phyloP scores from a whole-genome alignment of 2,329 filamentous ascomycete species.

The Nothopassalora personata region DNA sequence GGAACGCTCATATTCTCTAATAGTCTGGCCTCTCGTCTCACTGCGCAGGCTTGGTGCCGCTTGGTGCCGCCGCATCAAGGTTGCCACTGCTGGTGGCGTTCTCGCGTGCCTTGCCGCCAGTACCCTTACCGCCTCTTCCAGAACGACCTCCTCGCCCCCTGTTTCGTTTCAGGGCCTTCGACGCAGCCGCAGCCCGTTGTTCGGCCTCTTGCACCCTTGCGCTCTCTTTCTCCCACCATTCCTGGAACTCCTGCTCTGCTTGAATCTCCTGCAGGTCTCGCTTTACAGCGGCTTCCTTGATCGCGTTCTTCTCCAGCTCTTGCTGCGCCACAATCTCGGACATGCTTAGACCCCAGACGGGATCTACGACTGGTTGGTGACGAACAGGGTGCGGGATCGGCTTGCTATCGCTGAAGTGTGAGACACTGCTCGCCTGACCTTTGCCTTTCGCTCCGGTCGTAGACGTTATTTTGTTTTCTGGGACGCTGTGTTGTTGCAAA shows the following conservation, averaged over 20 bases:
- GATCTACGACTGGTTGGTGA: conserved; percentile 57
- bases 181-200: conserved; percentile 13
- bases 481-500: conserved; percentile 22
- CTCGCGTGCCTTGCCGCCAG: conserved; percentile 2
- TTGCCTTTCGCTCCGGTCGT: neutral
- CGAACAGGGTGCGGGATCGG: conserved; percentile 43
- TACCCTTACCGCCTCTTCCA: conserved; percentile 12
- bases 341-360: conserved; percentile 66
- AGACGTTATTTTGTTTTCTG: conserved; percentile 7
- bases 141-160: conserved; percentile 16
- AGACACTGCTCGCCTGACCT: conserved; percentile 3
- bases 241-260: conserved; percentile 91
- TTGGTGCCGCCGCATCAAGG: neutral
- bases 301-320: conserved; percentile 72
- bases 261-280: conserved; percentile 91
- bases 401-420: conserved; percentile 32
- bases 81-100: neutral
- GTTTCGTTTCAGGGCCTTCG: conserved; percentile 17
- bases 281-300: conserved; percentile 80
- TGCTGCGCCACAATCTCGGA: conserved; percentile 86
- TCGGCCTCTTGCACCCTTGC: conserved; percentile 48
- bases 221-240: conserved; percentile 92
- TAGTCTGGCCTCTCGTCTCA: neutral
- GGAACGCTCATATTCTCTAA: neutral
- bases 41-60: neutral